Base-by-base conservation (phyloP, 78 protist species). In the Anaeramoeba flamelloides region DNA sequence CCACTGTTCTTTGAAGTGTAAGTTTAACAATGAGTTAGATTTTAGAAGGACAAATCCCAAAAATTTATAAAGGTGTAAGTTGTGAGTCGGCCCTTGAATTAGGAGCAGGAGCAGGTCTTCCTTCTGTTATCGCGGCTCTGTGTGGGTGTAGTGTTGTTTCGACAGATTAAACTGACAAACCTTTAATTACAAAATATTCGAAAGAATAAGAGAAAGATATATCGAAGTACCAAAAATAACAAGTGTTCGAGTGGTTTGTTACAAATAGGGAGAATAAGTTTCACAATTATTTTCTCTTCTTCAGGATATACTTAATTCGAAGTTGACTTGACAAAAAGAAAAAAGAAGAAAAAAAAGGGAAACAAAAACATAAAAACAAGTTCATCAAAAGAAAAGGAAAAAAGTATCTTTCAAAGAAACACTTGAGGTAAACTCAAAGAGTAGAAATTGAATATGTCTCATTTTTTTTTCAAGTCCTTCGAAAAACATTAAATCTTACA, bases 41-140 rank as follows among this genome's bases (percentile, higher is more conserved):
- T 33, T 37, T 76, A 22, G 78, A 76, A 33, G 78, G 17, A 36
- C 38, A 36, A 76, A 17, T 76, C 17, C 17, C 17, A 26, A 53
- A 17, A 8, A 26, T 53, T 53, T 26, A 26, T 17, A 53, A 26
- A 53, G 17, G 8, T 26, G 8, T 53, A 53, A 53, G 17, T 17
- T 78, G 78, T 81, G 78, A 81, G 17, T 17, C 76, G 8, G 82
- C 78, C 12, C 40, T 81, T 79, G 83, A 81, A 79, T 32, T 81
- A 17, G 83, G 83, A 77, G 33, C 83, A 30, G 83, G 84, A 8
- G 83, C 84, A 17, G 83, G 84, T 17, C 40, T 81, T 17, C 80
- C 83, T 22, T 81, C 83, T 32, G 17, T 81, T 79, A 17, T 36
- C 17, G 77, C 83, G 8, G 33, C 80, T 32, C 17, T 76, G 12